Base-by-base conservation (phyloP, 225 moss, liverwort and hornwort species). In the Ulota crispa region DNA sequence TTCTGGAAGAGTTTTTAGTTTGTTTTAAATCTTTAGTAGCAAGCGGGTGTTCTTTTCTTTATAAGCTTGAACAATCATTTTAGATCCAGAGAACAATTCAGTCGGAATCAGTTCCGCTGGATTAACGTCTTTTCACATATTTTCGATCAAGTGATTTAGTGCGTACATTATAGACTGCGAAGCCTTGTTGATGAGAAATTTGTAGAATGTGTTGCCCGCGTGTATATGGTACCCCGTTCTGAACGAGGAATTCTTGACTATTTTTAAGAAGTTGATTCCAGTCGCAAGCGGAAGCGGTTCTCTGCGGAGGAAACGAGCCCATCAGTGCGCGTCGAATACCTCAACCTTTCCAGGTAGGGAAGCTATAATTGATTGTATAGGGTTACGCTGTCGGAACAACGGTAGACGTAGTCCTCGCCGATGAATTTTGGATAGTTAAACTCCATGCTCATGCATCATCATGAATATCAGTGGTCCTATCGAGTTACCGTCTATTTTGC, bases 321-420 rank as follows among this genome's bases (percentile, higher is more conserved):
- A 27, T 90, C 90, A 60, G 90, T 90, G 77, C 77, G 82, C 80
- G 76, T 90, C 57, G 83, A 86, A 54, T 90, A 88, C 80, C 83
- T 54, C 34, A 79, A 86, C 56, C 88, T 90, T 64, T 86, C 90
- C 70, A 88, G 86, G 90, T 90, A 74, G 27, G 55, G 52, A 57
- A 77, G 55, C 77, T 62, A 37, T 7, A 61, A 31, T 39, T 28
- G 60, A 78, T 80, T 85, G 2, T 55, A 77, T 39, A 1, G 41
- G 83, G 24, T 66, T 31, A 55, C 45, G 39, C 34, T 71, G 32
- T 57, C 32, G 28, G 52, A 70, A 28, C 64, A 60, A 36, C 16
- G 28, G 18, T 74, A 52, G 45, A 57, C 31, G 9, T 47, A 45
- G 32, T 55, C 81, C 11, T 21, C 20, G 27, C 4, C 19, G 10